phyloP scores from a whole-genome alignment of 2,329 filamentous ascomycete genomes.

The Pseudodiploospora longispora region DNA sequence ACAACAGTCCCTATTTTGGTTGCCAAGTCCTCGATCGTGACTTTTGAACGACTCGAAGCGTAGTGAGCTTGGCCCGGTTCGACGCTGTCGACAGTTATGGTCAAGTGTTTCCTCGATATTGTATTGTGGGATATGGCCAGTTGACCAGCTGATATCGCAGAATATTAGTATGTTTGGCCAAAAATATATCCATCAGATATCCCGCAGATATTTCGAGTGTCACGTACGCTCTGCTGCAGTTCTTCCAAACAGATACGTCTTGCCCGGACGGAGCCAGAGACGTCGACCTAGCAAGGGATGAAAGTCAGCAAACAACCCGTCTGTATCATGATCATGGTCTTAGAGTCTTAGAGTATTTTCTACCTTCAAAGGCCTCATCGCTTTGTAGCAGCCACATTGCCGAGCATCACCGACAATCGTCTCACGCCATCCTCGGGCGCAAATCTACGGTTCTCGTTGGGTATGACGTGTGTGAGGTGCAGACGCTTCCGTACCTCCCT shows the following conservation, averaged over 20 bases:
- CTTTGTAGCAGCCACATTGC: slow-evolving; percentile 60
- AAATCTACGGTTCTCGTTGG: not conserved
- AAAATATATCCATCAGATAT: not conserved
- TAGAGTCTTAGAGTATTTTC: slow-evolving; percentile 5
- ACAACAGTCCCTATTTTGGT: slow-evolving; percentile 79
- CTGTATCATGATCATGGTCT: slow-evolving; percentile 1
- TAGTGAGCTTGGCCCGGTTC: slow-evolving; percentile 57
- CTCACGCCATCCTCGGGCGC: slow-evolving; percentile 1
- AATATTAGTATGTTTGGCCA: not conserved
- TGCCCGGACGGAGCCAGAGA: slow-evolving; percentile 80
- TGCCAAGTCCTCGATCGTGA: slow-evolving; percentile 70
- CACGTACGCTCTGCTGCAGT: slow-evolving; percentile 56
- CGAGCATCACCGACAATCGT: slow-evolving; percentile 1
- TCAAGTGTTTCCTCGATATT: slow-evolving; percentile 83
- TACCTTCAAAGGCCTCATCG: slow-evolving; percentile 43
- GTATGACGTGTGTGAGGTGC: slow-evolving; percentile 5
- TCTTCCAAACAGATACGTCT: slow-evolving; percentile 77
- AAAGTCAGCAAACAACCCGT: not conserved
- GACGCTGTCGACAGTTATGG: slow-evolving; percentile 62
- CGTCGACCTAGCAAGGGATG: slow-evolving; percentile 30
- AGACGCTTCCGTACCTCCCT: slow-evolving; percentile 5
- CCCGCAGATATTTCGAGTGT: no score
- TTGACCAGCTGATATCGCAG: slow-evolving; percentile 43
- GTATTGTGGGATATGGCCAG: slow-evolving; percentile 69
- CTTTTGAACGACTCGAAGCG: slow-evolving; percentile 54